phyloP scores from a whole-genome alignment of 495 filamentous ascomycete species.

The Apiosordaria backusii region DNA sequence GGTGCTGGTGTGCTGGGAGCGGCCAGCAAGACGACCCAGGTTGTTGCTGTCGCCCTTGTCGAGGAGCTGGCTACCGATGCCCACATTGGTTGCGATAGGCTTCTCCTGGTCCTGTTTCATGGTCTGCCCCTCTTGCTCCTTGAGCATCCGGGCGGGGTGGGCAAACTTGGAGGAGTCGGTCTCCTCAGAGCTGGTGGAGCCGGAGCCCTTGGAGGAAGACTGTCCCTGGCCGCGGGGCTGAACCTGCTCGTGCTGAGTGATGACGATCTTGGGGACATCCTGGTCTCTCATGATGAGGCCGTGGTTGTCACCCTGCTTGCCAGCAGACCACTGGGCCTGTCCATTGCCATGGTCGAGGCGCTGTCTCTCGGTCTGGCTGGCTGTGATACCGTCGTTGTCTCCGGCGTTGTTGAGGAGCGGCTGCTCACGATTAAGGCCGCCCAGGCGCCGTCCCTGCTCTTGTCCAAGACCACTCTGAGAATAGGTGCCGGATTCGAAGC shows the following conservation, averaged over 20 bases:
- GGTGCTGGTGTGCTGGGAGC: background rate
- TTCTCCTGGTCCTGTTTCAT: background rate
- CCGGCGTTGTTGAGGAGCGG: background rate
- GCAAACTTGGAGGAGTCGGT: background rate
- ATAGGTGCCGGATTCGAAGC: background rate
- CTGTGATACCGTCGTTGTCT: background rate
- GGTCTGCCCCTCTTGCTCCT: no score
- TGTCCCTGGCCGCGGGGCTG: background rate
- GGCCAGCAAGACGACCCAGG: background rate
- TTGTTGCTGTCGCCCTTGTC: background rate
- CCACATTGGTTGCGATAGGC: background rate
- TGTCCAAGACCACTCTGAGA: background rate
- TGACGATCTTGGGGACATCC: constrained; percentile 2
- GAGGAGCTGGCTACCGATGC: background rate
- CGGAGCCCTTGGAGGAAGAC: background rate
- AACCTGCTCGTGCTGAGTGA: background rate
- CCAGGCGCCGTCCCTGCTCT: background rate
- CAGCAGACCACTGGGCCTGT: background rate
- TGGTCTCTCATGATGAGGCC: background rate
- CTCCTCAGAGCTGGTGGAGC: background rate
- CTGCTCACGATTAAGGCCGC: background rate
- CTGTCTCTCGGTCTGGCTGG: background rate
- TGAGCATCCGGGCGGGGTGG: background rate
- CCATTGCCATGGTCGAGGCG: background rate
- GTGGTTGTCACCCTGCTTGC: background rate